These are phyloP conservation scores for Leccinum aurantiacum DNA, from an alignment of 768 basidiomycete species.

Conservation along the genomic window DNA sequence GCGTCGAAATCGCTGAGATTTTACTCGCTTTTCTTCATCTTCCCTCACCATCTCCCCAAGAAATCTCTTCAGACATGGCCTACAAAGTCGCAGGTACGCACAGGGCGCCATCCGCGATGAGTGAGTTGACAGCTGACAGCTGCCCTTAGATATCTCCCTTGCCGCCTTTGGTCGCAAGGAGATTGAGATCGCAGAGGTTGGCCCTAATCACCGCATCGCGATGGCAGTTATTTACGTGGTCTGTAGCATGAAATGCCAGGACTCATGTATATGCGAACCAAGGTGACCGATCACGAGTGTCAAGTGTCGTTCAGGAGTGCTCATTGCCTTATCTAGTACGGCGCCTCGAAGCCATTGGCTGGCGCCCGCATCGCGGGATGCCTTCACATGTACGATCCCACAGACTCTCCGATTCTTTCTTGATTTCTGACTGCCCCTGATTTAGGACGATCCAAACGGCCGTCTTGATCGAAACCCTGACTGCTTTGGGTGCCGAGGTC, in stretches of 20 bases:
- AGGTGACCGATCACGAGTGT: slow-evolving; percentile 47
- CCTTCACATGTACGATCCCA: slow-evolving; percentile 81
- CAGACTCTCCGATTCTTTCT: neutral
- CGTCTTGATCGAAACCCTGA: slow-evolving; percentile 97
- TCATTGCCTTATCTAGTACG: slow-evolving; percentile 54
- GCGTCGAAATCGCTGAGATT: slow-evolving; percentile 14
- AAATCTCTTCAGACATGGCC: slow-evolving; percentile 49
- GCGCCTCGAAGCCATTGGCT: slow-evolving; percentile 77
- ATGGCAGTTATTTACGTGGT: slow-evolving; percentile 12
- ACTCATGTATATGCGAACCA: slow-evolving; percentile 88
- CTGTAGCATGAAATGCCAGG: slow-evolving; percentile 89
- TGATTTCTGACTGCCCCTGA: slow-evolving; percentile 5
- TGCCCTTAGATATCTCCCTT: slow-evolving; percentile 77
- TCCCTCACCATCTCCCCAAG: slow-evolving; percentile 24
- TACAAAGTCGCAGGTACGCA: slow-evolving; percentile 86
- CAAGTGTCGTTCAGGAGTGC: slow-evolving; percentile 7
- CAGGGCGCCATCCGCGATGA: neutral
- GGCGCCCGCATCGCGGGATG: slow-evolving; percentile 97
- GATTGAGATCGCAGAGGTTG: slow-evolving; percentile 97
- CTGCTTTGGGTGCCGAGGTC: slow-evolving; percentile 93
- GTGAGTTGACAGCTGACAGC: slow-evolving; percentile 1
- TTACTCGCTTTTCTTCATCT: slow-evolving; percentile 22
- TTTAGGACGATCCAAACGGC: slow-evolving; percentile 97
- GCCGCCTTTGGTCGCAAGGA: slow-evolving; percentile 99
- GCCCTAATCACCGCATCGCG: slow-evolving; percentile 18